Evolutionary conservation across 208 protist species (phyloP).

Genomic region (Trichomonas vaginalis): DNA sequence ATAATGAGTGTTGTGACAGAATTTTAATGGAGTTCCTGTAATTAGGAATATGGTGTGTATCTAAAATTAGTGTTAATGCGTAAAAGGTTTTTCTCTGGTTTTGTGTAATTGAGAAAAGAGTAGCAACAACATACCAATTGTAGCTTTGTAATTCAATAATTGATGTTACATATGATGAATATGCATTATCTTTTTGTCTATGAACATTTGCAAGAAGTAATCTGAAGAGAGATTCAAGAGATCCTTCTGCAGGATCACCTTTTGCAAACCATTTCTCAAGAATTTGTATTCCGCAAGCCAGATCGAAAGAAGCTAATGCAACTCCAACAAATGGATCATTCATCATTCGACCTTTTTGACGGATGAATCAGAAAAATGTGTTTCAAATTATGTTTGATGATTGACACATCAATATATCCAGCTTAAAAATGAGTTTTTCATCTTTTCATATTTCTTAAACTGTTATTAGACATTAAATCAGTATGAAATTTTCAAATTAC

Average conservation of each 20-base stretch:
- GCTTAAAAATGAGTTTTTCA: too few relatives aligned
- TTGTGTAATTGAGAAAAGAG: not conserved
- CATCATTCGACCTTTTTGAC: too few relatives aligned
- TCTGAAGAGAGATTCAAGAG: not conserved
- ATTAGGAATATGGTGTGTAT: not conserved
- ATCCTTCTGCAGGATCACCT: not conserved
- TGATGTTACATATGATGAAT: not conserved
- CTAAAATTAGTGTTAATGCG: not conserved
- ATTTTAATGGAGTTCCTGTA: not conserved
- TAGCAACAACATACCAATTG: not conserved
- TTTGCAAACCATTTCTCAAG: not conserved
- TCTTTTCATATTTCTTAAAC: too few relatives aligned
- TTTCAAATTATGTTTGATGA: too few relatives aligned
- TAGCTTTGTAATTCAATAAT: not conserved
- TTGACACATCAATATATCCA: too few relatives aligned
- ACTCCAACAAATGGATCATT: not conserved
- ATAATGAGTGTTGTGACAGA: not conserved
- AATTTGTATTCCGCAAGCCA: not conserved
- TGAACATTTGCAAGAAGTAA: not conserved
- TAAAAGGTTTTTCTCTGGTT: not conserved
- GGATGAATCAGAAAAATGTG: too few relatives aligned
- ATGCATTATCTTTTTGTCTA: not conserved
- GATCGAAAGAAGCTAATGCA: not conserved
- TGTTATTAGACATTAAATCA: too few relatives aligned
- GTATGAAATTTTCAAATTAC: too few relatives aligned